phyloP scores from a whole-genome alignment of 2,329 filamentous ascomycete genomes.

The Trichoderma atrobrunneum region DNA sequence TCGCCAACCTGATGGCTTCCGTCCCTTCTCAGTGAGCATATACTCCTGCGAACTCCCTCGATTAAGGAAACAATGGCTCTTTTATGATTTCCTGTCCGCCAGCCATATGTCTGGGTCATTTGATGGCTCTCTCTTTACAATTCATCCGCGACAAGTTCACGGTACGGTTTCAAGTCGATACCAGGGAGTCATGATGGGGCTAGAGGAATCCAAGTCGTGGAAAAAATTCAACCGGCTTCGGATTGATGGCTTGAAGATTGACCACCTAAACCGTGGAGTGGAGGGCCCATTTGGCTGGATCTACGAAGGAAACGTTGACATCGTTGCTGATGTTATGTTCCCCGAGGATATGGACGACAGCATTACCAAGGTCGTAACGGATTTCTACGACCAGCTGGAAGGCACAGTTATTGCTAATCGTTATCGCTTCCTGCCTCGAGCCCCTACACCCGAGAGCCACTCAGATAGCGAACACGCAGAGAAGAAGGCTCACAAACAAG shows the following conservation, averaged over 20 bases:
- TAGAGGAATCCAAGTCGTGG: conserved; percentile 71
- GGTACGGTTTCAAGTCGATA: conserved; percentile 64
- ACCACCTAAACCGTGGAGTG: conserved; percentile 90
- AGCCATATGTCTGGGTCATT: conserved; percentile 95
- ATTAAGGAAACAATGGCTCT: conserved; percentile 91
- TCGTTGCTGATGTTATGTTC: conserved; percentile 93
- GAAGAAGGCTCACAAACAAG: conserved; percentile 18
- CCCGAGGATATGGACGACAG: conserved; percentile 84
- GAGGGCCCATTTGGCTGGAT: conserved; percentile 98
- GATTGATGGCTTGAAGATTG: conserved; percentile 90
- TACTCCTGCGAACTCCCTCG: conserved; percentile 93
- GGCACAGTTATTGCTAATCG: conserved; percentile 81
- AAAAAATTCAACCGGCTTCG: conserved; percentile 93
- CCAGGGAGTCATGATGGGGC: conserved; percentile 50
- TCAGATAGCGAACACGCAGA: conserved; percentile 27
- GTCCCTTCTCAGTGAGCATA: conserved; percentile 94
- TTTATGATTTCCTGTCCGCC: conserved; percentile 94
- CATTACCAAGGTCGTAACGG: conserved; percentile 90
- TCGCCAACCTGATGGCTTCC: conserved; percentile 84
- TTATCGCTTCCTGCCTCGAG: conserved; percentile 57
- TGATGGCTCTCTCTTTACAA: conserved; percentile 94
- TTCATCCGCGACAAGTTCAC: conserved; percentile 89
- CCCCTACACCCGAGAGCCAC: conserved; percentile 33
- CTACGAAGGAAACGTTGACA: conserved; percentile 93
- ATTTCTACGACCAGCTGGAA: conserved; percentile 95